Base-by-base conservation (phyloP, 2,329 filamentous ascomycete genomes). In the Fusarium chuoi region DNA sequence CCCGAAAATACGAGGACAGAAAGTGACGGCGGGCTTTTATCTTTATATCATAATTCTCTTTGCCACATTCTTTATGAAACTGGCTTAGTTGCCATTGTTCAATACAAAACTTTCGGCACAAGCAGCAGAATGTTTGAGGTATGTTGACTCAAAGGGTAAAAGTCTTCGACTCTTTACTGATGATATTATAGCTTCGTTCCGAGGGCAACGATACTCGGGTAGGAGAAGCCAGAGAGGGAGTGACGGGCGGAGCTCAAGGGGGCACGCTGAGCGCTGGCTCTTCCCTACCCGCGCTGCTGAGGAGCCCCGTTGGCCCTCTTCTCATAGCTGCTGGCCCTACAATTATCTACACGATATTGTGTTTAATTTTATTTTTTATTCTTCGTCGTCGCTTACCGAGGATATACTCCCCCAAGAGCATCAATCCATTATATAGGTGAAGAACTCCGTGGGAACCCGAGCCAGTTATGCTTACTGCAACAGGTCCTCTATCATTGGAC, bases 1-100 rank as follows among this genome's bases (percentile, higher is more conserved):
- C 6, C n/a, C 4, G 7, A 45, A 4, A 45, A 20, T 5, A 44
- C 5, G 11, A 24, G 6, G 6, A 18, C 4, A 7, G 7, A 46
- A 10, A 46, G 20, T 5, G 0, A 1, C 13, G 3, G 13, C 3
- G 2, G 12, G 13, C 0, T 2, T 17, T 4, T 22, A 26, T 30
- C 26, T 7, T 28, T 7, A 11, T 7, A 28, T 15, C 6, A 11
- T 28, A 28, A 10, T 45, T 13, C 8, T 22, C 4, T 15, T 20
- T 8, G 18, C 12, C 8, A 46, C 1, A 11, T 7, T 28, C 8
- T 10, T 0, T 5, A 14, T 26, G 13, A 15, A 15, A 46, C 26
- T 22, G 7, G 2, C 13, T 28, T 28, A 15, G 13, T 28, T 15
- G 13, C 6, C 22, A n/a, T 41, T 42, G 18, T 28, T 28, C 26